Evolutionary conservation across 345 rosid species (phyloP).

Genomic region (Boechera retrofracta): DNA sequence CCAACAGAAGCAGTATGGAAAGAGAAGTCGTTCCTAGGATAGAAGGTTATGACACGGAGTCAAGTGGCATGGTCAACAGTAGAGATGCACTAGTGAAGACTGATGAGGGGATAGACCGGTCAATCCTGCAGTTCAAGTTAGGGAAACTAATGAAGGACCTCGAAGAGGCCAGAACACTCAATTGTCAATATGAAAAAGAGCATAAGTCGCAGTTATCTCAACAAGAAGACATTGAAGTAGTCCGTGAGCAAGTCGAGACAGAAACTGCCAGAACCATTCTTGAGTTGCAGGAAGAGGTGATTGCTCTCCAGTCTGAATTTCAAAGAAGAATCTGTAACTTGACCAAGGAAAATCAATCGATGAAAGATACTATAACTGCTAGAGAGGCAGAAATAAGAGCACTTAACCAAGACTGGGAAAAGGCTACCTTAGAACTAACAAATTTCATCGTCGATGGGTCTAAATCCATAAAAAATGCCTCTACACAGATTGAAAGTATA

Average conservation of each 20-base stretch:
- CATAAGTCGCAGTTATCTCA: slow-evolving; percentile 60
- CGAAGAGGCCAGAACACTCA: slow-evolving; percentile 60
- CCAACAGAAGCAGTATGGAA: slow-evolving; percentile 48
- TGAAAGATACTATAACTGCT: slow-evolving; percentile 57
- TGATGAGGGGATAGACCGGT: slow-evolving; percentile 45
- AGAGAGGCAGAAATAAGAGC: slow-evolving; percentile 64
- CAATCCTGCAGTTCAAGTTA: slow-evolving; percentile 56
- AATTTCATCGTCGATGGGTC: slow-evolving; percentile 84
- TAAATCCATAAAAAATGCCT: slow-evolving; percentile 83
- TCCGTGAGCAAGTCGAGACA: slow-evolving; percentile 79
- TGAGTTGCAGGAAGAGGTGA: slow-evolving; percentile 78
- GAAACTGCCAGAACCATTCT: slow-evolving; percentile 84
- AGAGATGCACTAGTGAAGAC: slow-evolving; percentile 35
- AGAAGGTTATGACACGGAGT: slow-evolving; percentile 42
- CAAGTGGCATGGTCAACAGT: slow-evolving; percentile 36
- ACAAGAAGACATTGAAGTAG: slow-evolving; percentile 64
- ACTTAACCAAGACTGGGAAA: slow-evolving; percentile 78
- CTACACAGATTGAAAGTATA: slow-evolving; percentile 67
- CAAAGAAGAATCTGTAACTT: slow-evolving; percentile 54
- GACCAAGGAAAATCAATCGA: slow-evolving; percentile 58
- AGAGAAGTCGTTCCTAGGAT: slow-evolving; percentile 40
- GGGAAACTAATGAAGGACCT: slow-evolving; percentile 62
- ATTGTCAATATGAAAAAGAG: slow-evolving; percentile 61
- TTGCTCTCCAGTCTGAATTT: slow-evolving; percentile 68
- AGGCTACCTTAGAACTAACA: slow-evolving; percentile 77